Evolutionary conservation across 305 asterid species (phyloP), one percentile per base, ranked within the genome.

Genomic region (Salvia sclarea): DNA sequence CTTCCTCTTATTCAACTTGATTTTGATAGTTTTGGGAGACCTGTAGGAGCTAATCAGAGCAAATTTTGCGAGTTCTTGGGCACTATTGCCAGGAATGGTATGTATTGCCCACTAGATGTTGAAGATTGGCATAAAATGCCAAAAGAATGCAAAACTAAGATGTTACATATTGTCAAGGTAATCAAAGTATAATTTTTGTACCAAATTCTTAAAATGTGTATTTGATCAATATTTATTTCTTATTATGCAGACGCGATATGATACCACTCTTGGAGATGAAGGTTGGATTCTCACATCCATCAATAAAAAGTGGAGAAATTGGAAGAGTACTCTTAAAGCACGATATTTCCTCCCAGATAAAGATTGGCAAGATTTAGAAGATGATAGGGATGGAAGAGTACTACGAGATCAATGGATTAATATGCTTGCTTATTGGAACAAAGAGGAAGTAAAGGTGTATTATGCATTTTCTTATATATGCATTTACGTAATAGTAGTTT

Each of bases 251-350:
- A 12, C 43, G 8, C 37, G 53, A n/a, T 43, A 7, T 62, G 68
- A 62, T 18, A 62, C 16, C 24, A 0, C 41, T 8, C 55, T 28
- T 24, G 68, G 43, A 9, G 43, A 62, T 44, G 68, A 44, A 62
- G 13, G 18, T 41, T 43, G 43, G 55, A 24, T 62, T 24, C 55
- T 62, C 10, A 14, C 14, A 18, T 61, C 66, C 8, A 61, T 61
- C 9, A 61, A 61, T 41, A 25, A 21, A 3, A 61, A 61, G n/a
- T 61, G 66, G 66, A 60, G 33, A 12, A 60, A 45, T 13, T 59
- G 50, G 37, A 60, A 62, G 38, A 61, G 40, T 22, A 22, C 3
- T 24, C 57, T 50, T 1, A 50, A 50, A 50, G 11, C 16, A 50
- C 3, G 16, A 3, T 50, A 50, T 21, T 20, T 50, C 3, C 2